Percentiles rank a stretch among this genome's conserved stretches.
Conservation (phyloP, 2,329 filamentous ascomycete genomes). For the Aspergillus phoenicis region DNA sequence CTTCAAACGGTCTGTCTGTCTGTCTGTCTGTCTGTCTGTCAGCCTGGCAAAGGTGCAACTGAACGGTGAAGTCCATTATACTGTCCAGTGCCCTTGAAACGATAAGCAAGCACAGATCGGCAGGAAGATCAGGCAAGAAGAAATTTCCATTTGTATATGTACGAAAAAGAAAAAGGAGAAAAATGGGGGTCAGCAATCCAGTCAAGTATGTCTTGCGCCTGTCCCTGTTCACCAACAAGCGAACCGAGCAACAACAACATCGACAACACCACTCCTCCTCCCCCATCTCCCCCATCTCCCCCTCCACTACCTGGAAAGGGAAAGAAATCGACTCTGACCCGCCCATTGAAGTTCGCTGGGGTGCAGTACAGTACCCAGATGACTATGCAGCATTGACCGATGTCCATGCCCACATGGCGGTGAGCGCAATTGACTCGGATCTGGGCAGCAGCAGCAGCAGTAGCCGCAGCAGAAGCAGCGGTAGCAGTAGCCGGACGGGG, state of each 20-base stretch:
- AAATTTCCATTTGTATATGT: background rate
- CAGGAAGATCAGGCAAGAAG: background rate
- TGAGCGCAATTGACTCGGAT: constrained; percentile 20
- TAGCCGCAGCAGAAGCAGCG: constrained; percentile 15
- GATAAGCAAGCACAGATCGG: background rate
- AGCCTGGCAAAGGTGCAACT: background rate
- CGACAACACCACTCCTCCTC: no score
- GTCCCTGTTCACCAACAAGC: constrained; percentile 22
- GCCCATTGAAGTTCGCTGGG: constrained; percentile 2
- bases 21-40: background rate
- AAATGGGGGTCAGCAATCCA: constrained; percentile 23
- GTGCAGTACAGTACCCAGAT: constrained; percentile 3
- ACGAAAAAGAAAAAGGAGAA: background rate
- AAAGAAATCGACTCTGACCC: constrained; percentile 12
- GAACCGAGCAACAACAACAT: constrained; percentile 8
- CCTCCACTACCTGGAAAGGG: constrained; percentile 16
- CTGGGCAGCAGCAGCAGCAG: constrained; percentile 14
- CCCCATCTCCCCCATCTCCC: no score
- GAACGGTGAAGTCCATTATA: background rate
- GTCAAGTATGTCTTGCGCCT: constrained; percentile 26
- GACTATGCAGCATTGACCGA: background rate
- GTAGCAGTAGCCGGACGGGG: constrained; percentile 17
- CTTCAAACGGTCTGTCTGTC: background rate
- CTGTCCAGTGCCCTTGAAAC: background rate
- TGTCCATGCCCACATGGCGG: constrained; percentile 20